A percentile compares a stretch with the other conserved stretches of the same genome.
These are phyloP conservation scores for Globisporangium megalacanthum DNA, from an alignment of 352 stramenopile species.

Conservation along the genomic window DNA sequence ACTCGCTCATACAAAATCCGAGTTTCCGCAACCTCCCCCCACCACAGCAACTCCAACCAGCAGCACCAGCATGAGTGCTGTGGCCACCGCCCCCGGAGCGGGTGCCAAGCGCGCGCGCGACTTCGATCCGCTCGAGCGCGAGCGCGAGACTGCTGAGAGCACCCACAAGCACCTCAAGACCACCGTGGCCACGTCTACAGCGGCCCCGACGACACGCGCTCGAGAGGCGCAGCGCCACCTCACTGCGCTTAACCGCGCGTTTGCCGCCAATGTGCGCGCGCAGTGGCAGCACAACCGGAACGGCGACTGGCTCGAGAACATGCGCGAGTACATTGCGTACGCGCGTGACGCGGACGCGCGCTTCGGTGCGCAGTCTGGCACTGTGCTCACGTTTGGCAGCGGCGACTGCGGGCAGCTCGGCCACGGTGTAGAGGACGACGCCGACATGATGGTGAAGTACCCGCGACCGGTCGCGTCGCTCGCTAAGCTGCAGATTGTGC, in stretches of 20 bases:
- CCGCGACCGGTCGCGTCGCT: constrained; percentile 51
- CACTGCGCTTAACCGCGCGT: constrained; percentile 64
- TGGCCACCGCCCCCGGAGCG: background rate
- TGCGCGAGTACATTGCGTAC: constrained; percentile 76
- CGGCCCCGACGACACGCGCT: constrained; percentile 19
- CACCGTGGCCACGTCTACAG: background rate
- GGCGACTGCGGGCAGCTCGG: constrained; percentile 93
- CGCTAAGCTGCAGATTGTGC: constrained; percentile 36
- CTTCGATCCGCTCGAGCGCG: background rate
- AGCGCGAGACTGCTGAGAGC: background rate
- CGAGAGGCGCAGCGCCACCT: constrained; percentile 52
- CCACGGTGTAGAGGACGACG: constrained; percentile 79
- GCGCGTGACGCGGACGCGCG: constrained; percentile 53
- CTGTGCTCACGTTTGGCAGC: constrained; percentile 81
- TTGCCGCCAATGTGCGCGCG: constrained; percentile 46
- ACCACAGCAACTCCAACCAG: background rate
- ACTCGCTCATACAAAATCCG: no score
- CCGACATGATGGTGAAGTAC: constrained; percentile 73
- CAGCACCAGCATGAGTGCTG: background rate
- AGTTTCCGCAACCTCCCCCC: background rate
- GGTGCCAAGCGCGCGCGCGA: background rate
- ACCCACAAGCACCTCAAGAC: background rate
- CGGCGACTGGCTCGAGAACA: constrained; percentile 68
- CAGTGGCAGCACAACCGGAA: constrained; percentile 61
- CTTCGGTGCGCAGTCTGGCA: constrained; percentile 38